Evolutionary conservation across 176 grass and related monocot species (phyloP).

Genomic region (Poa pratensis): DNA sequence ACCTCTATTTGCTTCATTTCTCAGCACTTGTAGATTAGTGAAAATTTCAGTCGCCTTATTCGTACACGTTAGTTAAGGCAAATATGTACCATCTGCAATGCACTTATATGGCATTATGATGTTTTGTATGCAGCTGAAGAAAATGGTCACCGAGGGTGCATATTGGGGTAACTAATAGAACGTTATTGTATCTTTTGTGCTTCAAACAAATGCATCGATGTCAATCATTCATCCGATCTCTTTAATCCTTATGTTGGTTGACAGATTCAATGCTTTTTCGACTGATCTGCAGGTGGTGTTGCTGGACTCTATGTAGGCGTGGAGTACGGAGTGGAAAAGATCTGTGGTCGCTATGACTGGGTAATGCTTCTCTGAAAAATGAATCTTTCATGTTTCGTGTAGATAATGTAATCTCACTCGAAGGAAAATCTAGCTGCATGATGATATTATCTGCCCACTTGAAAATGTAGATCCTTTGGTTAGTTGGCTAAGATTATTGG

Average conservation of each 20-base stretch:
- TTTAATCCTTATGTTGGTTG: neutral
- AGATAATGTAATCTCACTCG: neutral
- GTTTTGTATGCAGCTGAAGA: slow-evolving; percentile 62
- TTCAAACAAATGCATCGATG: neutral
- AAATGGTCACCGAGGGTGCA: slow-evolving; percentile 82
- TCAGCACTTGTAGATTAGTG: neutral
- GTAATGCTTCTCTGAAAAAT: slow-evolving; percentile 47
- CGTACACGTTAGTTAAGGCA: neutral
- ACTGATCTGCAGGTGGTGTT: slow-evolving; percentile 55
- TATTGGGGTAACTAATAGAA: slow-evolving; percentile 66
- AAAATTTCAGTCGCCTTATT: neutral
- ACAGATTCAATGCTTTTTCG: neutral
- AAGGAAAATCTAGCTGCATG: neutral
- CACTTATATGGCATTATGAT: neutral
- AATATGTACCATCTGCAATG: neutral
- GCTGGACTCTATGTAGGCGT: slow-evolving; percentile 80
- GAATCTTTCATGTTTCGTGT: neutral
- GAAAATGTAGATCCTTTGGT: slow-evolving; percentile 1
- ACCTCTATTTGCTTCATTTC: neutral
- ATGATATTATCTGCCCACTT: neutral
- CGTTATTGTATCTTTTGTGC: neutral
- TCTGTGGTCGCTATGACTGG: slow-evolving; percentile 69
- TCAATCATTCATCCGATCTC: neutral
- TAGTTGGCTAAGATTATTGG: neutral
- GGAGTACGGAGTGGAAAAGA: slow-evolving; percentile 74